phyloP scores from a whole-genome alignment of 2,329 filamentous ascomycete genomes.

The Pleomassaria siparia region DNA sequence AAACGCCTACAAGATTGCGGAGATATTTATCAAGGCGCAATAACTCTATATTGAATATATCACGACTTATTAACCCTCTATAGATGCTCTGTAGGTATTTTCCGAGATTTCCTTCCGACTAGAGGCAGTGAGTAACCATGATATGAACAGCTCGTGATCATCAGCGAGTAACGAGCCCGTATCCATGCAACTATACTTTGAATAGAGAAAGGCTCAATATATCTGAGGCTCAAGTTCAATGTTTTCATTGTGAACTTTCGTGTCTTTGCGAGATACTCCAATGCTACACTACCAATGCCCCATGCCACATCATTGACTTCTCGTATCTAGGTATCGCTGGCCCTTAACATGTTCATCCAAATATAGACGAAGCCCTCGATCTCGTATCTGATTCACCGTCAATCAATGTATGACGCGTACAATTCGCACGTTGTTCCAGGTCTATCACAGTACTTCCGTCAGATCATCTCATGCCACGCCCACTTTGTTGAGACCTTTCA shows the following conservation, averaged over 20 bases:
- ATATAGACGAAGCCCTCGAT: slow-evolving; percentile 1
- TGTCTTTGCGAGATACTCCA: slow-evolving; percentile 12
- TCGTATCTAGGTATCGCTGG: slow-evolving; percentile 5
- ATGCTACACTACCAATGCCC: slow-evolving; percentile 15
- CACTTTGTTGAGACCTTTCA: slow-evolving; percentile 80
- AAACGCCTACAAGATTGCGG: background rate
- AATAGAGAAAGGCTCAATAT: too few species aligned
- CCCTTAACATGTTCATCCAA: background rate
- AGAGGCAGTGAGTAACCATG: background rate
- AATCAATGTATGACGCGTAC: background rate
- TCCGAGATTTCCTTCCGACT: too few species aligned
- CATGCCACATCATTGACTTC: slow-evolving; percentile 9
- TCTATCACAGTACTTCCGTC: background rate
- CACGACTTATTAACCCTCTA: too few species aligned
- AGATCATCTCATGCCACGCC: slow-evolving; percentile 25
- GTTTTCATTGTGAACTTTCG: slow-evolving; percentile 4
- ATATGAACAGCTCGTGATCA: background rate
- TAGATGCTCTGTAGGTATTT: too few species aligned
- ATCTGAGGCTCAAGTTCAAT: background rate
- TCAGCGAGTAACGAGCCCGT: background rate
- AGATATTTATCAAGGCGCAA: background rate
- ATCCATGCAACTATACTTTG: background rate
- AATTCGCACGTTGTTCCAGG: background rate
- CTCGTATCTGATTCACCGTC: background rate
- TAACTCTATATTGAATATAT: too few species aligned